Conservation (phyloP, 495 filamentous ascomycete genomes). For the Talaromyces ruber region DNA sequence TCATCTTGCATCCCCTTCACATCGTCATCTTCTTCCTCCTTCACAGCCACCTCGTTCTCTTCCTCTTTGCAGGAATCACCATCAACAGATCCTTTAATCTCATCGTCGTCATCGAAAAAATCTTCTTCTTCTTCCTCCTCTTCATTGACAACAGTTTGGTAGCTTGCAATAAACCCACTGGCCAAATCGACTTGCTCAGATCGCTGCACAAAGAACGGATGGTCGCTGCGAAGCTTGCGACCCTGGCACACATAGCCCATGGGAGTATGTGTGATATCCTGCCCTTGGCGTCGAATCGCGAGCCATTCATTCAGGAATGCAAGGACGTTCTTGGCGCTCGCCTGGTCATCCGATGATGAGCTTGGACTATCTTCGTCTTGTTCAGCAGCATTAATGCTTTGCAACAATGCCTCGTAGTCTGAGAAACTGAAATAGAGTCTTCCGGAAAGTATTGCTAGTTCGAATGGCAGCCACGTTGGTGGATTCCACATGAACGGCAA, state of each 20-base stretch:
- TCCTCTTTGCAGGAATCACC: too few relatives aligned
- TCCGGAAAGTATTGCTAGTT: slow-evolving; percentile 48
- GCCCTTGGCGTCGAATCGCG: slow-evolving; percentile 37
- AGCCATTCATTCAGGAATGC: slow-evolving; percentile 45
- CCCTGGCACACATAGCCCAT: slow-evolving; percentile 47
- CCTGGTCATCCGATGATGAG: not conserved
- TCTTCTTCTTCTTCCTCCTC: not conserved
- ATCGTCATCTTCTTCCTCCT: too few relatives aligned
- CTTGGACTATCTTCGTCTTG: not conserved
- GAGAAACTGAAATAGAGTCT: slow-evolving; percentile 44
- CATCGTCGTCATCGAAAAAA: not conserved
- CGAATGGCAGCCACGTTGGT: slow-evolving; percentile 37
- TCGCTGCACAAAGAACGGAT: slow-evolving; percentile 30
- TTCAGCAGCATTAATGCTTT: not conserved
- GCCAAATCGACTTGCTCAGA: not conserved
- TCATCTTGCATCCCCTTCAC: too few relatives aligned
- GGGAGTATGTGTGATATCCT: slow-evolving; percentile 44
- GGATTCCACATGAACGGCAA: slow-evolving; percentile 24
- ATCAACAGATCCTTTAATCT: not conserved
- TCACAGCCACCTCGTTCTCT: too few relatives aligned
- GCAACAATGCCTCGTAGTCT: slow-evolving; percentile 23
- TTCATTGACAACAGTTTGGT: not conserved
- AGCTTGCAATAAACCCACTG: not conserved
- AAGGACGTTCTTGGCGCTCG: not conserved
- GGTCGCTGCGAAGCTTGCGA: slow-evolving; percentile 25